These are phyloP conservation scores for Lotmaria passim DNA, from an alignment of 208 protist genomes.

Conservation along the genomic window DNA sequence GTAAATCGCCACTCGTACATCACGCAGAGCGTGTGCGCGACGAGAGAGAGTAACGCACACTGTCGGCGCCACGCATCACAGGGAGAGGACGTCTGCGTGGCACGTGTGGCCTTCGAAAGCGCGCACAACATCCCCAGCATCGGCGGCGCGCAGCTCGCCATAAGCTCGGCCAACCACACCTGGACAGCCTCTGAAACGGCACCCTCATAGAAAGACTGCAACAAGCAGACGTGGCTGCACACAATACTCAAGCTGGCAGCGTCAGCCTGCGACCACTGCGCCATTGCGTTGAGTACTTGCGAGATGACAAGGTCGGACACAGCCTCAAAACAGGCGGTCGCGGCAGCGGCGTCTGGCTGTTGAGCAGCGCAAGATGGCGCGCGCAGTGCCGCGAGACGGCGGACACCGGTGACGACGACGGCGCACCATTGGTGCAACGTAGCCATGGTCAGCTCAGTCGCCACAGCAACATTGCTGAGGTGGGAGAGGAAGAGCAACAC, in stretches of 20 bases:
- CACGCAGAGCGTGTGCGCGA: slow-evolving; percentile 15
- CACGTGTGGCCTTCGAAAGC: not conserved
- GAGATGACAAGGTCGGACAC: not conserved
- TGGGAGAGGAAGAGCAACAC: slow-evolving; percentile 17
- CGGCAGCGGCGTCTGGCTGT: not conserved
- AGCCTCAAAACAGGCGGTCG: slow-evolving; percentile 5
- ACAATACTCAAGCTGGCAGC: not conserved
- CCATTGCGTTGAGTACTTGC: slow-evolving; percentile 15
- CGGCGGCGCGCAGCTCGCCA: slow-evolving; percentile 21
- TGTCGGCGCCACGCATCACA: not conserved
- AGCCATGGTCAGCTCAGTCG: slow-evolving; percentile 2
- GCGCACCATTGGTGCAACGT: slow-evolving; percentile 23
- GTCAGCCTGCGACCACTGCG: slow-evolving; percentile 5
- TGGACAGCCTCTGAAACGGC: slow-evolving; percentile 14
- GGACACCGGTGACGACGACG: slow-evolving; percentile 6
- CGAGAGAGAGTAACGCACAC: slow-evolving; percentile 12
- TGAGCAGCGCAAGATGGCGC: not conserved
- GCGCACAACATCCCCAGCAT: slow-evolving; percentile 26
- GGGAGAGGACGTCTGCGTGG: not conserved
- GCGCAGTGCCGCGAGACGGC: slow-evolving; percentile 15
- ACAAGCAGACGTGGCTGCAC: slow-evolving; percentile 20
- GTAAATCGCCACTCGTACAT: slow-evolving; percentile 36
- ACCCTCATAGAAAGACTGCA: slow-evolving; percentile 28
- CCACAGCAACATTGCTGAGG: slow-evolving; percentile 8
- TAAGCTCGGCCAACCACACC: slow-evolving; percentile 18